Percentiles rank a stretch among this genome's conserved stretches.
Conservation (phyloP, 768 basidiomycete genomes). For the Clavaria fumosa region DNA sequence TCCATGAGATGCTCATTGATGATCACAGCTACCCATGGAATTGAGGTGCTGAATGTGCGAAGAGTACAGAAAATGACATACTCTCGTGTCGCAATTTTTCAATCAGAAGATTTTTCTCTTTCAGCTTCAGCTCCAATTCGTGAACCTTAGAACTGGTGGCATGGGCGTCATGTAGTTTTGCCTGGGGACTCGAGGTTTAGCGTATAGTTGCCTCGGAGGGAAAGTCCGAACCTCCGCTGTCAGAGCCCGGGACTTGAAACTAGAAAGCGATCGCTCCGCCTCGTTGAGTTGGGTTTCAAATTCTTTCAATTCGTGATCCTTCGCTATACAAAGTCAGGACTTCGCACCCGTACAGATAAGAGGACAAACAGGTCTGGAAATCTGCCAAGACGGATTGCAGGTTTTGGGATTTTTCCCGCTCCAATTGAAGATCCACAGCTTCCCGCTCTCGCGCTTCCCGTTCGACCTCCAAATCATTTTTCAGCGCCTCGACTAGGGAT, state of each 20-base stretch:
- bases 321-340: conserved; percentile 33
- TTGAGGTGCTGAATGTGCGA: not conserved
- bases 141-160: conserved; percentile 50
- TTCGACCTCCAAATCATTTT: conserved; percentile 55
- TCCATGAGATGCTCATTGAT: conserved; percentile 97
- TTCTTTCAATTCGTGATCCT: conserved; percentile 83
- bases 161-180: conserved; percentile 59
- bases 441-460: conserved; percentile 43
- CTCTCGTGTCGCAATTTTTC: conserved; percentile 93
- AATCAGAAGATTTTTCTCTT: conserved; percentile 92
- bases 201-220: conserved; percentile 3
- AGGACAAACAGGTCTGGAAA: conserved; percentile 83
- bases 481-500: conserved; percentile 35
- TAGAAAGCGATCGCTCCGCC: conserved; percentile 65
- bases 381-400: conserved; percentile 88
- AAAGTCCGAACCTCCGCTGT: conserved; percentile 60
- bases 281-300: conserved; percentile 60
- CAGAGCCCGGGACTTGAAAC: conserved; percentile 77
- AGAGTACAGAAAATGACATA: conserved; percentile 16
- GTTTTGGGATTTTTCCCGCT: conserved; percentile 64
- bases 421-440: conserved; percentile 40
- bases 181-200: conserved; percentile 23
- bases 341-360: too few species aligned
- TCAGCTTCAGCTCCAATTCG: conserved; percentile 77
- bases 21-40: conserved; percentile 56